A percentile compares a stretch with the other conserved stretches of the same genome.
phyloP scores from a whole-genome alignment of 139 green algal species.

The Mychonastes homosphaera region DNA sequence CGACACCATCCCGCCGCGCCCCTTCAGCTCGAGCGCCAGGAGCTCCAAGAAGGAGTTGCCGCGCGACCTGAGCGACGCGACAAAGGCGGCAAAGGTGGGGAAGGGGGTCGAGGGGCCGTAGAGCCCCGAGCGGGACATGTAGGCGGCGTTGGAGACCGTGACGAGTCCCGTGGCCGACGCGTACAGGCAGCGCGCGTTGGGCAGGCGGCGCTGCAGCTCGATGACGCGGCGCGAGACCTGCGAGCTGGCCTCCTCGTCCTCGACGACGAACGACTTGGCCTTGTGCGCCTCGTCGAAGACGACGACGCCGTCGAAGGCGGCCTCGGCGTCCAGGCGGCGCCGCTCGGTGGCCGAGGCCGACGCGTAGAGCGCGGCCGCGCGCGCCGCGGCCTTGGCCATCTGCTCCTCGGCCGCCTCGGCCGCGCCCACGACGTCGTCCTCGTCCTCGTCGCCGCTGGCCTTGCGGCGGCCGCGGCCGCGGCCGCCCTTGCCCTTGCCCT shows the following conservation, averaged over 20 bases:
- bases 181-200: conserved; percentile 67
- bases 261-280: conserved; percentile 68
- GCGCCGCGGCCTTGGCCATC: too few relatives aligned
- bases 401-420: too few relatives aligned
- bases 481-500: background rate
- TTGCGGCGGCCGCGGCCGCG: background rate
- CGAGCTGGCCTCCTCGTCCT: conserved; percentile 45
- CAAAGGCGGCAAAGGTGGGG: conserved; percentile 42
- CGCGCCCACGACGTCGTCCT: background rate
- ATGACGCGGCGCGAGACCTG: conserved; percentile 54
- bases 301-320: conserved; percentile 55
- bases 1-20: conserved; percentile 71
- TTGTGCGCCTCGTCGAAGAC: conserved; percentile 69
- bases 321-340: too few relatives aligned
- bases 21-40: conserved; percentile 52
- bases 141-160: conserved; percentile 70
- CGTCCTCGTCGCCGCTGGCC: background rate
- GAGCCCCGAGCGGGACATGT: conserved; percentile 72
- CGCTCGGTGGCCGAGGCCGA: too few relatives aligned
- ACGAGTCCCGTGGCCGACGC: too few relatives aligned
- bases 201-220: conserved; percentile 55
- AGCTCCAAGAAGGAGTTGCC: conserved; percentile 63
- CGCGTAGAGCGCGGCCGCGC: too few relatives aligned
- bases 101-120: conserved; percentile 47
- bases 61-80: background rate